Conservation (phyloP, 2,329 filamentous ascomycete genomes). For the Epichloe sibirici region DNA sequence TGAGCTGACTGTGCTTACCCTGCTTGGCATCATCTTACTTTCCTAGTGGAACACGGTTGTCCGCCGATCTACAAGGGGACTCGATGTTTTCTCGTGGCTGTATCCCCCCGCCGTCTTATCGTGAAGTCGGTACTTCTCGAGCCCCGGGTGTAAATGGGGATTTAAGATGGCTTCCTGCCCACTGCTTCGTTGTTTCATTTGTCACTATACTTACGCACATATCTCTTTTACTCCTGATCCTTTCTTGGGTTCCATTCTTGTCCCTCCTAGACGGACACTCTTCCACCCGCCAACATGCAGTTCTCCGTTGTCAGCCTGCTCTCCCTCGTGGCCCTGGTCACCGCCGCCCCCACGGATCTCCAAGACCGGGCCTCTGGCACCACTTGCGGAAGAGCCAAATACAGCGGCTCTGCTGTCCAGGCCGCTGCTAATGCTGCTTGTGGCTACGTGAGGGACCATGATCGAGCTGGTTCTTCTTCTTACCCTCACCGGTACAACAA, state of each 20-base stretch:
- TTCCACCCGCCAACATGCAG: conserved; percentile 13
- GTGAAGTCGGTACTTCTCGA: background rate
- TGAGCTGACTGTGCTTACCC: background rate
- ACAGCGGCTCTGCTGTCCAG: conserved; percentile 16
- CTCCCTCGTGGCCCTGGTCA: conserved; percentile 16
- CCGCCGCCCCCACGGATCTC: conserved; percentile 15
- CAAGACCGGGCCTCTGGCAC: conserved; percentile 14
- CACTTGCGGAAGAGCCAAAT: conserved; percentile 19
- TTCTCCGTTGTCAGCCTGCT: conserved; percentile 15
- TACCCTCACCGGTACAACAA: conserved; percentile 30
- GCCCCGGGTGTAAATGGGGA: background rate
- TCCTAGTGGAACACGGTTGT: background rate
- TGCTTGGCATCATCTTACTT: background rate
- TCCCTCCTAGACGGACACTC: background rate
- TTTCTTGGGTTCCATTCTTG: background rate
- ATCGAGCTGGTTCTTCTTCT: conserved; percentile 16
- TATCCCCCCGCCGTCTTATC: background rate
- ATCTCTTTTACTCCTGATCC: background rate
- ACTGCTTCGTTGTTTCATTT: background rate
- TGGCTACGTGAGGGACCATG: conserved; percentile 11
- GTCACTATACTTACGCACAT: too few relatives aligned
- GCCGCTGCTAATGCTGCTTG: conserved; percentile 18
- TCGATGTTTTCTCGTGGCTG: background rate
- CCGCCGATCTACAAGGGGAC: background rate
- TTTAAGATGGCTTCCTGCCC: background rate